Percentiles rank a stretch among this genome's conserved stretches.
These are phyloP conservation scores for Saccharomycopsis capsularis DNA, from an alignment of 805 yeast species.

Conservation along the genomic window DNA sequence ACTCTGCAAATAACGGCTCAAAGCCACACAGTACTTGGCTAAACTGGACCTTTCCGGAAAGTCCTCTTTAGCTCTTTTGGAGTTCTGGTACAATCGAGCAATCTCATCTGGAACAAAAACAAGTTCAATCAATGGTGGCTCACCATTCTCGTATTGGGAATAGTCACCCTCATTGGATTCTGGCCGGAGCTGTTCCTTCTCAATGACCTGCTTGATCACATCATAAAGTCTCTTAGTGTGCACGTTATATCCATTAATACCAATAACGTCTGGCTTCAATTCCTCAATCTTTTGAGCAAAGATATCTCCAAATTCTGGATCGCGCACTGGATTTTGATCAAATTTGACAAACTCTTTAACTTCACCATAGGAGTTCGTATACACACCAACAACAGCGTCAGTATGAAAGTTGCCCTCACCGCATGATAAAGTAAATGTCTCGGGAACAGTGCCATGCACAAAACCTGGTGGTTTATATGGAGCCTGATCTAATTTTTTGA, in stretches of 20 bases:
- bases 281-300: constrained; percentile 54
- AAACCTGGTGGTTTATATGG: constrained; percentile 80
- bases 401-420: constrained; percentile 78
- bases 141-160: constrained; percentile 22
- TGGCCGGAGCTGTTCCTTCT: constrained; percentile 42
- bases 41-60: constrained; percentile 78
- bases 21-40: constrained; percentile 76
- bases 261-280: constrained; percentile 83
- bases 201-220: constrained; percentile 49
- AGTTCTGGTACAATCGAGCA: constrained; percentile 79
- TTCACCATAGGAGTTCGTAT: constrained; percentile 73
- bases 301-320: constrained; percentile 55
- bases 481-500: constrained; percentile 79
- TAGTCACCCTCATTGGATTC: constrained; percentile 27
- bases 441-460: constrained; percentile 76
- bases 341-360: constrained; percentile 72
- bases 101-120: constrained; percentile 90
- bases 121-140: constrained; percentile 54
- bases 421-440: constrained; percentile 71
- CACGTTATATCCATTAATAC: constrained; percentile 80
- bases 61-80: constrained; percentile 67
- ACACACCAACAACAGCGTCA: constrained; percentile 81
- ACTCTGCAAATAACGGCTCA: constrained; percentile 87
- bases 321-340: constrained; percentile 57
- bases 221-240: constrained; percentile 56